Base-by-base conservation (phyloP, 495 filamentous ascomycete species). In the Cenococcum geophilum region DNA sequence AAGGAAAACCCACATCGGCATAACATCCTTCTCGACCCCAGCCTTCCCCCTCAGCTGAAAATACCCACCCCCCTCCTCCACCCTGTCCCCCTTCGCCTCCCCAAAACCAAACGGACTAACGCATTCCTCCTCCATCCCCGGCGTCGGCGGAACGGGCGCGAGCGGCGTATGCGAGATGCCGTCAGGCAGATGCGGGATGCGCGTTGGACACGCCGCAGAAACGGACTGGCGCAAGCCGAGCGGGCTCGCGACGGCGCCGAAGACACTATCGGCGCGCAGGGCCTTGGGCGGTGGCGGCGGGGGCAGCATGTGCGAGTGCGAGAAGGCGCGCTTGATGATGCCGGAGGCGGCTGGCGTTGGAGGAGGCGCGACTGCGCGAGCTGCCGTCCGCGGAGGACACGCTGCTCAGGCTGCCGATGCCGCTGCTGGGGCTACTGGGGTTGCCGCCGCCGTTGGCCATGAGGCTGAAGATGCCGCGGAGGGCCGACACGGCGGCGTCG, bases 401-500 rank as follows among this genome's bases (percentile, higher is more conserved):
- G 59, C 23, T 32, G 54, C 27, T 56, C 32, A 40, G 5, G 16
- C 21, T 37, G 22, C 60, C 27, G 32, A 23, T 53, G 49, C 12
- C 27, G 14, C 49, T 23, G 49, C 27, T n/a, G 16, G 0, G 0
- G 23, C 16, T 34, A 3, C 53, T n/a, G 16, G 6, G 1, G 14
- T 14, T 40, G 37, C 37, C 40, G 12, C 56, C 43, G 21, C 51
- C 21, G 10, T 23, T 20, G n/a, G 64, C 64, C 73, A 74, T 74
- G 58, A 75, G 67, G 22, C 34, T 62, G 67, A 74, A 73, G 27
- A 75, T 63, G 25, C 73, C 72, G 35, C 66, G 70, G 11, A 74
- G 54, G 18, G 70, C 71, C 22, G 66, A 66, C 37, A 74, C 61
- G 42, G 70, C 66, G 16, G 64, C 63, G 32, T 67, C 63, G 12